Percentiles rank a stretch among this genome's conserved stretches.
These are phyloP conservation scores for Fusarium buharicum DNA, from an alignment of 2,329 filamentous ascomycete genomes.

Conservation along the genomic window DNA sequence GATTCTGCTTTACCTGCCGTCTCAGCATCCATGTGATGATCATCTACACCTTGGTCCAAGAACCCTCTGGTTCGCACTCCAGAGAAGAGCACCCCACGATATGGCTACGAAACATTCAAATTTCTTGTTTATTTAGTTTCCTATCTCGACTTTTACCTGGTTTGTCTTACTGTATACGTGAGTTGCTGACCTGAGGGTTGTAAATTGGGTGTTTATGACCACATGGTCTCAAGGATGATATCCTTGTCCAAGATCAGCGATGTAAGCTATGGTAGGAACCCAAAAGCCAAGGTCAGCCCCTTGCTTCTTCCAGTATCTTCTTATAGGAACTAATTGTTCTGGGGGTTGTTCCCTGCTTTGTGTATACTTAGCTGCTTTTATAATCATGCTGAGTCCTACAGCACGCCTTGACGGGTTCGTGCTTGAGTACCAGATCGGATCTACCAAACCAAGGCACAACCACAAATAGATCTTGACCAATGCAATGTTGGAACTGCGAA, in stretches of 20 bases:
- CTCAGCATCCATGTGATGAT: too few species aligned
- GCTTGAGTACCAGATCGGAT: too few species aligned
- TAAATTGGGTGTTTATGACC: slow-evolving; percentile 12
- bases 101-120: too few species aligned
- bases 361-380: neutral
- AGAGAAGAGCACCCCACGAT: too few species aligned
- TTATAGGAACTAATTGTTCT: neutral
- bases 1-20: too few species aligned
- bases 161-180: neutral
- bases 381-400: neutral
- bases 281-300: slow-evolving; percentile 15
- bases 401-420: neutral
- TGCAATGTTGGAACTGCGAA: too few species aligned
- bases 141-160: too few species aligned
- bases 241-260: slow-evolving; percentile 32
- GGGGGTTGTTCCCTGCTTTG: neutral
- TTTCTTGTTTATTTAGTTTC: too few species aligned
- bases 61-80: too few species aligned
- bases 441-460: too few species aligned
- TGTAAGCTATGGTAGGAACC: slow-evolving; percentile 14
- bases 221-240: slow-evolving; percentile 24
- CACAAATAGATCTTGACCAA: too few species aligned
- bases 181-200: neutral
- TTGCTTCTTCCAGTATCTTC: slow-evolving; percentile 2
- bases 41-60: too few species aligned